These are phyloP conservation scores for Ascomycota sp. DNA, from an alignment of 2,329 filamentous ascomycete genomes.

Conservation along the genomic window DNA sequence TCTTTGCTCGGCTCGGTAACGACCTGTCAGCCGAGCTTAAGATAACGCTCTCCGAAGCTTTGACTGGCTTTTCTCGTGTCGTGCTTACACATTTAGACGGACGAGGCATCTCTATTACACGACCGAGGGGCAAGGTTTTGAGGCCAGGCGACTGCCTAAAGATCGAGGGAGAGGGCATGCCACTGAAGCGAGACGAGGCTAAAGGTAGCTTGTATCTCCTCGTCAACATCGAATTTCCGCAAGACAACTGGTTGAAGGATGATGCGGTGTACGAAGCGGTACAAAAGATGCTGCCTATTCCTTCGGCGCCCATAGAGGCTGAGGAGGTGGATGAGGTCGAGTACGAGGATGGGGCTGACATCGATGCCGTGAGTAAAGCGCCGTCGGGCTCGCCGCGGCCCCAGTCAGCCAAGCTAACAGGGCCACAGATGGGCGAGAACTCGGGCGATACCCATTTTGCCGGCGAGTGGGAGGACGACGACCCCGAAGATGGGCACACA, in stretches of 20 bases:
- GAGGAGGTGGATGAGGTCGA: conserved; percentile 74
- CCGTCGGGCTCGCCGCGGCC: not conserved
- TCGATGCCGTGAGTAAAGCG: conserved; percentile 47
- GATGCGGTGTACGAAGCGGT: conserved; percentile 52
- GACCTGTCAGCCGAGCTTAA: conserved; percentile 70
- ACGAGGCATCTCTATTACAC: conserved; percentile 63
- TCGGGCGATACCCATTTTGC: conserved; percentile 47
- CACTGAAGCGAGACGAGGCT: conserved; percentile 61
- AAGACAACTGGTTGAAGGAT: conserved; percentile 61
- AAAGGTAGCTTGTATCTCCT: conserved; percentile 77
- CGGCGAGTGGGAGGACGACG: conserved; percentile 50
- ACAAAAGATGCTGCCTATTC: conserved; percentile 53
- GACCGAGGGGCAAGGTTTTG: conserved; percentile 64
- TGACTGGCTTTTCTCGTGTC: conserved; percentile 76
- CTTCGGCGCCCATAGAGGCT: conserved; percentile 37
- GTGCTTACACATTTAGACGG: conserved; percentile 88
- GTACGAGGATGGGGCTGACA: conserved; percentile 62
- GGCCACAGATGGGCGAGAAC: conserved; percentile 44
- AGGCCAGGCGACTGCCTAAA: conserved; percentile 72
- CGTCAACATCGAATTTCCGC: conserved; percentile 74
- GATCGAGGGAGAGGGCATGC: conserved; percentile 84
- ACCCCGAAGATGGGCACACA: conserved; percentile 42
- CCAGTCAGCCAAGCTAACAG: conserved; percentile 7
- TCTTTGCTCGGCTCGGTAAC: conserved; percentile 64
- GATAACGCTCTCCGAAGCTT: conserved; percentile 62